These are phyloP conservation scores for Papilionanthe hybrid DNA, from an alignment of 116 monocot species.

Conservation along the genomic window DNA sequence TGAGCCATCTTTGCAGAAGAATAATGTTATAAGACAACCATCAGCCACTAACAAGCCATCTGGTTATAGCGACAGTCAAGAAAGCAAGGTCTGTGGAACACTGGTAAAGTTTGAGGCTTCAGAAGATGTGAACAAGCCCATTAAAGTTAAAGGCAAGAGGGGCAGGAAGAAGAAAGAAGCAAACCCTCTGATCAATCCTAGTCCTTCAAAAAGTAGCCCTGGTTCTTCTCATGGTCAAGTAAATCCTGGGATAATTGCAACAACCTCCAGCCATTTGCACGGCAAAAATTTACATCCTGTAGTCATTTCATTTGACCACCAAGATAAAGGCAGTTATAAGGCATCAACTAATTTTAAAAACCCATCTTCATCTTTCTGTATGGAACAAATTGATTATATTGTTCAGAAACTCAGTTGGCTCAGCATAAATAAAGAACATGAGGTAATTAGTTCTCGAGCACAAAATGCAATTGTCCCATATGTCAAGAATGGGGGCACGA, in stretches of 20 bases:
- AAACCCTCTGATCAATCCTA: neutral
- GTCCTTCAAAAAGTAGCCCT: neutral
- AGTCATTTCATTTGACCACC: slow-evolving; percentile 1
- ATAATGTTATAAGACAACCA: neutral
- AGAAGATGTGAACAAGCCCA: slow-evolving; percentile 4
- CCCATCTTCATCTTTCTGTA: slow-evolving; percentile 8
- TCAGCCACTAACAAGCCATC: slow-evolving; percentile 9
- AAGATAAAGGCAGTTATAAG: slow-evolving; percentile 10
- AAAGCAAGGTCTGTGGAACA: slow-evolving; percentile 14
- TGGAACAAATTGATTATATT: slow-evolving; percentile 35
- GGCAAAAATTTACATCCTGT: neutral
- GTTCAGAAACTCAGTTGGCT: slow-evolving; percentile 37
- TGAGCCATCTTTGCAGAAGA: neutral
- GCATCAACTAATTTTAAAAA: slow-evolving; percentile 5
- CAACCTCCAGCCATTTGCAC: neutral
- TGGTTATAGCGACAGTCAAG: slow-evolving; percentile 6
- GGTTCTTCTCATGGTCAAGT: neutral
- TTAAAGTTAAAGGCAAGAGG: slow-evolving; percentile 15
- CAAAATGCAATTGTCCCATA: slow-evolving; percentile 32
- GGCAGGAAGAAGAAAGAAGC: slow-evolving; percentile 18
- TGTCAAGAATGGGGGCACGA: slow-evolving; percentile 11
- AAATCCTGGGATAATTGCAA: neutral
- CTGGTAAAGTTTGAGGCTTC: slow-evolving; percentile 9
- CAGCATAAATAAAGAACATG: slow-evolving; percentile 22
- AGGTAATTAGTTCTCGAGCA: slow-evolving; percentile 10